Base-by-base conservation (phyloP, 2,329 filamentous ascomycete genomes). In the Cordyceps farinosa region DNA sequence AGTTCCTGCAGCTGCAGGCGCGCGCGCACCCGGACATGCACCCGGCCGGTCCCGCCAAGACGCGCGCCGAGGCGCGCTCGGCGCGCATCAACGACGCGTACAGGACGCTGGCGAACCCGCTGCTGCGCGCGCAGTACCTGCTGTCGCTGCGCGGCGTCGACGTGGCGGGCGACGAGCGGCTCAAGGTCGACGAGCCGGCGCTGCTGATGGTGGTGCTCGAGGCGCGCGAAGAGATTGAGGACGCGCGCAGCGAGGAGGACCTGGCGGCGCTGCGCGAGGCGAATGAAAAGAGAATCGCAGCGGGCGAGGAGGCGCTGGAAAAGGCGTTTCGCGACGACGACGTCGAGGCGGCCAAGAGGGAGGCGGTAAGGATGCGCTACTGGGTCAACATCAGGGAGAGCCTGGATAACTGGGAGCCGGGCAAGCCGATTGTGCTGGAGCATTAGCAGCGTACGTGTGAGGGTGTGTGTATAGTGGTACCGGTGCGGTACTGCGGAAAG, bases 71-170 rank as follows among this genome's bases (percentile, higher is more conserved):
- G 75, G 90, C 87, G 0, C 80, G 88, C n/a, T 95, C 90, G 10
- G 85, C 91, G 8, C 84, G 86, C 32, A 93, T 98, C 75, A 98
- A 98, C 80, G 89, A 92, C 68, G 95, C 95, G 0, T 98, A 96
- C 82, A 89, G 87, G 71, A 97, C 93, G 3, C 84, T 99, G 0
- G 80, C 85, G 56, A 86, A 89, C 69, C 93, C 95, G 17, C 80
- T 99, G 13, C 76, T 85, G 54, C 86, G 95, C 30, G 93, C 94
- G n/a, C 92, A 97, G 74, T 97, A 98, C 74, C 79, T 98, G 6
- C 84, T 98, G 4, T 78, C 89, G 65, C 83, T 88, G 60, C 83
- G 88, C 47, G 91, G 88, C 0, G 84, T 93, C 27, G 91, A 97
- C 71, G 87, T 95, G 0, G 87, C 87, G 1, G 86, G 88, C 69